phyloP scores from a whole-genome alignment of 1,284 basidiomycete species.

The Ganoderma lingzhi region DNA sequence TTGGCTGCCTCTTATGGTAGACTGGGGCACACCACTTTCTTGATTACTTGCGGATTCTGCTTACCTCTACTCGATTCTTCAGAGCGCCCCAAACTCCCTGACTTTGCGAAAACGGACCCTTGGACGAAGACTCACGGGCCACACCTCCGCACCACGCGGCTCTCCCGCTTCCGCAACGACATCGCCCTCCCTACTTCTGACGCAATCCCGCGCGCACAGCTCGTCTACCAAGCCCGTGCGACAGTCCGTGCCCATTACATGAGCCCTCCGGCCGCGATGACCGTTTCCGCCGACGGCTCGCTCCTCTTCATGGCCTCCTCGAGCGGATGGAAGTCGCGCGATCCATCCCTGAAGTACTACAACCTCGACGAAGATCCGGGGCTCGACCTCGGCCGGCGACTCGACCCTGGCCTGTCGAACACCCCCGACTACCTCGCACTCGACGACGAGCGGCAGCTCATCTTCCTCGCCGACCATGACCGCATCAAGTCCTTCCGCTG shows the following conservation, averaged over 20 bases:
- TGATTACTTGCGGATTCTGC: no score
- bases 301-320: constrained; percentile 38
- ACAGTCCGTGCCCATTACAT: background rate
- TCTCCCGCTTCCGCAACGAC: background rate
- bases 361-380: constrained; percentile 34
- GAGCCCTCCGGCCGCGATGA: background rate
- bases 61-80: background rate
- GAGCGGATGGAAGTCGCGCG: constrained; percentile 46
- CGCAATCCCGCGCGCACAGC: background rate
- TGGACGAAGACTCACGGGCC: background rate
- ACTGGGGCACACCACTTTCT: no score
- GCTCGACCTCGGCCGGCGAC: constrained; percentile 12
- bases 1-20: no score
- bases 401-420: constrained; percentile 19
- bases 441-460: constrained; percentile 33
- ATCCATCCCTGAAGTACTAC: constrained; percentile 41
- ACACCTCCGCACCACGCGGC: background rate
- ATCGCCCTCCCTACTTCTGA: background rate
- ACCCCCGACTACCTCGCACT: constrained; percentile 17
- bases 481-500: constrained; percentile 39
- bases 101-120: background rate
- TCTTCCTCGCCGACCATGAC: constrained; percentile 37
- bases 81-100: background rate
- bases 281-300: constrained; percentile 22
- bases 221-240: background rate